Evolutionary conservation across 78 protist species (phyloP).

Genomic region (Acrasis kona): DNA sequence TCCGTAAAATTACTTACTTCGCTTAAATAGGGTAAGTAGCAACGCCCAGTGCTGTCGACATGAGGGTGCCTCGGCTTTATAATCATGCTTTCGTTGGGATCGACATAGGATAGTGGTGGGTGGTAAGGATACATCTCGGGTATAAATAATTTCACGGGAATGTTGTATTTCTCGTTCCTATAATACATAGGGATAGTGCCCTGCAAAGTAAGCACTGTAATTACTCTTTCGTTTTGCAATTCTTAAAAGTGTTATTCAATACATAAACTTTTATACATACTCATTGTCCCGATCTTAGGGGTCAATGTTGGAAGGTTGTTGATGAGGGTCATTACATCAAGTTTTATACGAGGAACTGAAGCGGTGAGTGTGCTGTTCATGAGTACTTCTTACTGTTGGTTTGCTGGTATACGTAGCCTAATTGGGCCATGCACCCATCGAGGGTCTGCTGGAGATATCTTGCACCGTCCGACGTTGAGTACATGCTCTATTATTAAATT

Average conservation of each 20-base stretch:
- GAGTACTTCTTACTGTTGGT: too few relatives aligned
- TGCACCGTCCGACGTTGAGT: too few relatives aligned
- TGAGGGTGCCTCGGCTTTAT: conserved; percentile 10
- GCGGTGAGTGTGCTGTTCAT: too few relatives aligned
- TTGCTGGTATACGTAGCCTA: too few relatives aligned
- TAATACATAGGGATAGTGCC: conserved; percentile 9
- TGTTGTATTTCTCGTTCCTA: neutral
- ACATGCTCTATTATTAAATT: too few relatives aligned
- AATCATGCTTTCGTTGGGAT: neutral
- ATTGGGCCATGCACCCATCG: too few relatives aligned
- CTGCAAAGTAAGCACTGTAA: neutral
- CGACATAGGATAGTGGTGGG: conserved; percentile 3
- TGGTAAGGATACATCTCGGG: neutral
- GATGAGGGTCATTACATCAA: too few relatives aligned
- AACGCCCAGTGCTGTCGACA: conserved; percentile 6
- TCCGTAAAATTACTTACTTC: neutral
- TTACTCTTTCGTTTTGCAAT: too few relatives aligned
- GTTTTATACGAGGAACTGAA: too few relatives aligned
- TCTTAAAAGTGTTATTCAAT: too few relatives aligned
- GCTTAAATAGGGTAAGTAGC: neutral
- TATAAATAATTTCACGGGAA: neutral
- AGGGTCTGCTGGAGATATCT: too few relatives aligned
- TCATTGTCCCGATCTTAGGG: neutral
- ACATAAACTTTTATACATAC: too few relatives aligned
- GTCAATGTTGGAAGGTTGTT: neutral